Evolutionary conservation across 2,329 filamentous ascomycete genomes (phyloP), one percentile per base, ranked within the genome.

Genomic region (Talaromyces piceae): DNA sequence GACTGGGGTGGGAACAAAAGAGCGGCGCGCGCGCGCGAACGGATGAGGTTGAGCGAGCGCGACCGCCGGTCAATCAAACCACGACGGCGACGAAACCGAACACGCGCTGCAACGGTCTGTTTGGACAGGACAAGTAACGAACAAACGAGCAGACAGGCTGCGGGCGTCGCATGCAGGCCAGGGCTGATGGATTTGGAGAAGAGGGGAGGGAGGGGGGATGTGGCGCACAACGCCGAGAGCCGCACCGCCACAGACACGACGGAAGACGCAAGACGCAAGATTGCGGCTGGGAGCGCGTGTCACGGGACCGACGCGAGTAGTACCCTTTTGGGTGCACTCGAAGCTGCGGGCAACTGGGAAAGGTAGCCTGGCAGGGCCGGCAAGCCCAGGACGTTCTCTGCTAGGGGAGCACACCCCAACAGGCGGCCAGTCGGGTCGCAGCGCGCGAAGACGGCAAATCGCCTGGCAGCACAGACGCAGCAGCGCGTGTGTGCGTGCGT

Each of bases 41-140:
- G n/a, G n/a, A n/a, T n/a, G n/a, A n/a, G n/a, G n/a, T n/a, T n/a
- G n/a, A n/a, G n/a, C n/a, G n/a, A n/a, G n/a, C n/a, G n/a, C 22
- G 27, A 30, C 18, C 13, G 41, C 12, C 47, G 27, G 30, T 31
- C 28, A 41, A 25, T n/a, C n/a, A 18, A 26, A n/a, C 7, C n/a
- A 45, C 7, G 5, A 45, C 23, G 41, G 23, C 48, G 43, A 20
- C 23, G 23, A 22, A n/a, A 33, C 39, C 18, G 6, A 58, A 39
- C 50, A 58, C 56, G 55, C 57, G 57, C 52, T 53, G 53, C 55
- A 57, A 55, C 51, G 53, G n/a, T n/a, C n/a, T n/a, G n/a, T n/a
- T n/a, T n/a, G n/a, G 54, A 53, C 49, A 54, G 55, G 49, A 55
- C 51, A 47, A 37, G 33, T n/a, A 37, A 18, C 33, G 56, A n/a